These are phyloP conservation scores for Saccharomycopsis sp. DNA, from an alignment of 805 yeast genomes.

Conservation along the genomic window DNA sequence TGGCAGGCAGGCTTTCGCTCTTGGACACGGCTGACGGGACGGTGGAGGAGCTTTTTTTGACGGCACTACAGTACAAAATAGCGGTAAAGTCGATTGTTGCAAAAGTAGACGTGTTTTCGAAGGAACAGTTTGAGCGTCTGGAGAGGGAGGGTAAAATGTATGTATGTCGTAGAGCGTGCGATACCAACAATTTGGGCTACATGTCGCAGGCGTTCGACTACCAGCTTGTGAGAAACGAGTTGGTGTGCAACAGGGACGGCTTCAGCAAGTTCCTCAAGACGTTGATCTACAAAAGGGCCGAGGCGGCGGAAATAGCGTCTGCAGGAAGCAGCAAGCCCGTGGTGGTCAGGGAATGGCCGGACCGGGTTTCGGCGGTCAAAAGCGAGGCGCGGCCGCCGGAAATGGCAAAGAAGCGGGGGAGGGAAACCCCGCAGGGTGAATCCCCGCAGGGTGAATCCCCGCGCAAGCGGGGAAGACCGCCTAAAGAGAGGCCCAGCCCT, in stretches of 20 bases:
- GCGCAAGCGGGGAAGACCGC: background rate
- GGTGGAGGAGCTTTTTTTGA: conserved; percentile 14
- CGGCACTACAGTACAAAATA: conserved; percentile 5
- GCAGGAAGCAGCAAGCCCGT: background rate
- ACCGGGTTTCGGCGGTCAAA: background rate
- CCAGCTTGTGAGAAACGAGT: conserved; percentile 24
- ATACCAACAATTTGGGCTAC: conserved; percentile 30
- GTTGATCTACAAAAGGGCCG: background rate
- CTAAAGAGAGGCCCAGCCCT: background rate
- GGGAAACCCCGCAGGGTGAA: background rate
- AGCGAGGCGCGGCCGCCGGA: background rate
- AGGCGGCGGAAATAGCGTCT: background rate
- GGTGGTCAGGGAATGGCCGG: background rate
- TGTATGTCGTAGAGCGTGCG: conserved; percentile 39
- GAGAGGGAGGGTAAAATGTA: conserved; percentile 26
- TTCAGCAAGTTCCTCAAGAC: background rate
- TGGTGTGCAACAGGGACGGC: conserved; percentile 14
- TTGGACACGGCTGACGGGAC: background rate
- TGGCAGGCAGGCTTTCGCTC: background rate
- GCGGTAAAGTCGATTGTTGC: conserved; percentile 3
- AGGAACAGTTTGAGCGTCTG: background rate
- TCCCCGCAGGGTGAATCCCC: background rate
- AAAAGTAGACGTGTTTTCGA: conserved; percentile 6
- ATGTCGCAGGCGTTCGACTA: conserved; percentile 34
- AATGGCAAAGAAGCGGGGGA: background rate